Base-by-base conservation (phyloP, 2,329 filamentous ascomycete genomes). In the Davidsoniella eucalypti region DNA sequence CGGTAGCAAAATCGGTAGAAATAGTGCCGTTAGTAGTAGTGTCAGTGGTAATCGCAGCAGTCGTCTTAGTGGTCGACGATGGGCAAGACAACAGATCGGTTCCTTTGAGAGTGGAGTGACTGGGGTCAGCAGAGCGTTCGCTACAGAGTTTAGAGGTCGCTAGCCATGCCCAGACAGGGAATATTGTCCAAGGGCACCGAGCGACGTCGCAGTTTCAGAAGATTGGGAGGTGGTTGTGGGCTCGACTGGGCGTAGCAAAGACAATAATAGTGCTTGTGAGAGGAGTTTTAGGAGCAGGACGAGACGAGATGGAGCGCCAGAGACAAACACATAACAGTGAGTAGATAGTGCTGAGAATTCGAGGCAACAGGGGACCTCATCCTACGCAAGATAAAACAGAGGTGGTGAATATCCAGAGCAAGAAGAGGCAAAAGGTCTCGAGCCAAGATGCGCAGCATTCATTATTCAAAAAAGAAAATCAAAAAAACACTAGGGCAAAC, bases 71-170 rank as follows among this genome's bases (percentile, higher is more conserved):
- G 36, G 44, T 37, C 21, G 42, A 16, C 37, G 14, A 47, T 38
- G 44, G 44, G 26, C 36, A 38, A 47, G 44, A 47, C 44, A 39
- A 17, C 18, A 25, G 14, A 38, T 47, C 23, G 21, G 43, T 47
- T 39, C 18, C 43, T 46, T 51, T 51, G 23, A 26, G 7, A 43
- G 43, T 51, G 23, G 49, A 51, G 37, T 40, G 37, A 37, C 49
- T 40, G 29, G 43, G 37, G 42, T 51, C 43, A 51, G 38, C 43
- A 42, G 49, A 51, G 41, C 18, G 41, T 44, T 39, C 25, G 17
- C 44, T 5, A 38, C 14, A n/a, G 4, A 48, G 16, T 25, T 18
- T 26, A 48, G 23, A 12, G 18, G 37, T 26, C 44, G 25, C 38
- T 12, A 47, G 33, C 44, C 44, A 47, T 18, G 33, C 44, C 44